Base-by-base conservation (phyloP, 768 basidiomycete genomes). In the Macrolepiota albuminosa region DNA sequence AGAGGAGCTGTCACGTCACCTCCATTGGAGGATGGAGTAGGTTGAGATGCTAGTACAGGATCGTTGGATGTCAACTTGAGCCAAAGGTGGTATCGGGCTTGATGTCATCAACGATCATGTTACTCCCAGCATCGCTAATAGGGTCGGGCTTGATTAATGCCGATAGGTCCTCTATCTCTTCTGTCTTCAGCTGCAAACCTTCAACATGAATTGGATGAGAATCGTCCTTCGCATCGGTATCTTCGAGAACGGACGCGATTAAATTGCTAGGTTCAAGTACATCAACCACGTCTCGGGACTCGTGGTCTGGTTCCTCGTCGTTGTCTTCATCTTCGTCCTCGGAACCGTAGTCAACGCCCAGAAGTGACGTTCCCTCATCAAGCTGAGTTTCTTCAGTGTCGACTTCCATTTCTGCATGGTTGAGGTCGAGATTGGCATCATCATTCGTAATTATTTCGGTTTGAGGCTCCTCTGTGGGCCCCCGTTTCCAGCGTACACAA, bases 311-410 rank as follows among this genome's bases (percentile, higher is more conserved):
- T 5, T 87, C 84, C 21, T 86, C 86, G 26, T 50, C 54, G 29
- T 85, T 84, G 45, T 81, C 85, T 14, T 64, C 63, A 11, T 86
- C 86, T 14, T 85, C 84, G 40, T 81, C 84, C 8, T 88, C 87
- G 39, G 88, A 88, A 43, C 78, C 82, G 58, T 85, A 85, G 62
- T 84, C 82, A 42, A 80, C 70, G 11, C 75, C 73, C 49, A 80
- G 70, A 46, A 80, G 63, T 7, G 76, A 72, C 29, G 71, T 57
- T 37, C 69, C 67, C 37, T 56, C 59, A 46, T 66, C 59, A 46
- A 61, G 58, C 9, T 29, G 42, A 39, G 51, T 43, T 59, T 63
- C 62, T 46, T 63, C 67, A n/a, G 57, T 62, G 43, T 72, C 72
- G 7, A 72, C 62, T 45, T 73, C 69, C 64, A 74, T 68, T 29